Evolutionary conservation across 352 stramenopile genomes (phyloP).

Genomic region (Globisporangium yorkense): DNA sequence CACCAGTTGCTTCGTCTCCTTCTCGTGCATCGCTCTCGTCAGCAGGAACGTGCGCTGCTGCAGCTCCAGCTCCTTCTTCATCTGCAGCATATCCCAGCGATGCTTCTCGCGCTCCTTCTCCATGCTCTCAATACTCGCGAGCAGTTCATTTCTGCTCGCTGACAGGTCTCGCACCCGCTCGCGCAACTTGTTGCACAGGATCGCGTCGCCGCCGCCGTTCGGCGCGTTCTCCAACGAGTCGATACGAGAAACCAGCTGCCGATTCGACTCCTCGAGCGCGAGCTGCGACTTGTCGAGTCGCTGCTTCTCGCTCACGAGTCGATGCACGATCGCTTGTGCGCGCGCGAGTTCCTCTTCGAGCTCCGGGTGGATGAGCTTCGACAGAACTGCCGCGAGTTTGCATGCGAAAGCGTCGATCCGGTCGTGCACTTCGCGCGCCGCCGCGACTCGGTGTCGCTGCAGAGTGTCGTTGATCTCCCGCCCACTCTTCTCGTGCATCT

Average conservation of each 20-base stretch:
- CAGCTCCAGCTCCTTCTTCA: constrained; percentile 25
- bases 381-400: constrained; percentile 22
- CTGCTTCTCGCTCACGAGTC: constrained; percentile 33
- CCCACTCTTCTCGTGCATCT: constrained; percentile 40
- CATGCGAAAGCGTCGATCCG: constrained; percentile 28
- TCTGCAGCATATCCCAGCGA: constrained; percentile 28
- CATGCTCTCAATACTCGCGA: constrained; percentile 17
- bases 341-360: constrained; percentile 30
- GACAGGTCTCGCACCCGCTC: constrained; percentile 20
- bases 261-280: constrained; percentile 19
- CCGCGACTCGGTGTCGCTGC: constrained; percentile 15
- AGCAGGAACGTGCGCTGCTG: constrained; percentile 34
- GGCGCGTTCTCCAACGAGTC: constrained; percentile 30
- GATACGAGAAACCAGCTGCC: constrained; percentile 21
- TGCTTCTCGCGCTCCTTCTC: constrained; percentile 27
- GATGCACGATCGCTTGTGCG: constrained; percentile 17
- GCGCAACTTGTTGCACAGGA: constrained; percentile 50
- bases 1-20: constrained; percentile 58
- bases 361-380: constrained; percentile 26
- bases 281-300: constrained; percentile 12
- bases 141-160: constrained; percentile 17
- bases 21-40: constrained; percentile 62
- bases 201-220: constrained; percentile 33
- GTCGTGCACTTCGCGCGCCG: constrained; percentile 12
- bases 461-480: constrained; percentile 33